A percentile compares a stretch with the other conserved stretches of the same genome.
Evolutionary conservation across 805 yeast genomes (phyloP).

Genomic region (Torulaspora quercuum): DNA sequence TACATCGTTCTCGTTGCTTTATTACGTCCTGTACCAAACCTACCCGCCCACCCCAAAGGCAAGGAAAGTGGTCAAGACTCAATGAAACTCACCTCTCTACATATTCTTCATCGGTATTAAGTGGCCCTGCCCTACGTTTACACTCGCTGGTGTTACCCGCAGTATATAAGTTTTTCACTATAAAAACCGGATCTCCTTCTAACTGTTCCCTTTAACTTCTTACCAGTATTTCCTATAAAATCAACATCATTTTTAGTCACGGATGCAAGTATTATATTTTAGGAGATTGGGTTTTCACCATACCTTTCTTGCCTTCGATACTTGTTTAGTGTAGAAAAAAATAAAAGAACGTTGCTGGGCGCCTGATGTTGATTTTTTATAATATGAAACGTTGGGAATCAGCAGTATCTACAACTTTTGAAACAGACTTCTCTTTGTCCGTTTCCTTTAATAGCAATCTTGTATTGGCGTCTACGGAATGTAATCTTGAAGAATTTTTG

Average conservation of each 20-base stretch:
- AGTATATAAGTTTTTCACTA: not conserved
- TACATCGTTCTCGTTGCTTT: slow-evolving; percentile 37
- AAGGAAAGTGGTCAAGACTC: too few relatives aligned
- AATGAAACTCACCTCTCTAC: too few relatives aligned
- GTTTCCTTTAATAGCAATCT: too few relatives aligned
- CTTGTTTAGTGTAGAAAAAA: slow-evolving; percentile 33
- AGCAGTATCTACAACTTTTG: slow-evolving; percentile 38
- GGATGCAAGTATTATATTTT: slow-evolving; percentile 12
- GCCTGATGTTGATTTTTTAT: slow-evolving; percentile 38
- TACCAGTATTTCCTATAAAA: slow-evolving; percentile 7
- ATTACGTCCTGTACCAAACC: slow-evolving; percentile 32
- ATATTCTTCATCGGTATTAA: too few relatives aligned
- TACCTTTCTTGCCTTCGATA: slow-evolving; percentile 16
- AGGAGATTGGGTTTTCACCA: slow-evolving; percentile 16
- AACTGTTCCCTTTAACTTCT: not conserved
- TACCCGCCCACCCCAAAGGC: slow-evolving; percentile 26
- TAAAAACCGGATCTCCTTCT: not conserved
- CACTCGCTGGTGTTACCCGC: slow-evolving; percentile 5
- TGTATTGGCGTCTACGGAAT: too few relatives aligned
- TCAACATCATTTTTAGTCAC: slow-evolving; percentile 34
- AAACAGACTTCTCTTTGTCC: too few relatives aligned
- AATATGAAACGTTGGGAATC: slow-evolving; percentile 40
- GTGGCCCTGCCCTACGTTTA: too few relatives aligned
- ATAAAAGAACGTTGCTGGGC: slow-evolving; percentile 42
- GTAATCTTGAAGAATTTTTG: too few relatives aligned